Evolutionary conservation across 495 filamentous ascomycete species (phyloP).

Genomic region (Lichina pygmaea): DNA sequence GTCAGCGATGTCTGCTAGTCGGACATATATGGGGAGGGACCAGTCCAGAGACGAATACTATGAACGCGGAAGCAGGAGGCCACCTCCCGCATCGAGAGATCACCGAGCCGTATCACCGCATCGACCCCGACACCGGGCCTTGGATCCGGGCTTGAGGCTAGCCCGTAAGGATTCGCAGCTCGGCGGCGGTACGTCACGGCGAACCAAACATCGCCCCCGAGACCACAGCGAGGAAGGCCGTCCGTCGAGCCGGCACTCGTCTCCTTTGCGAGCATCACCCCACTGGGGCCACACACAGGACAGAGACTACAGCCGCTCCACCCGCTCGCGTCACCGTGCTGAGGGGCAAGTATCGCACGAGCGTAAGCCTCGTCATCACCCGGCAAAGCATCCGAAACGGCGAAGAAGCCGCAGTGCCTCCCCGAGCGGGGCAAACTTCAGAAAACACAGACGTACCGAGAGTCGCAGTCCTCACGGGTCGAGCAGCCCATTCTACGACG

Average conservation of each 20-base stretch:
- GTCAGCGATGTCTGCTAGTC: neutral
- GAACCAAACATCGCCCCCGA: neutral
- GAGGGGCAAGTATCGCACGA: conserved; percentile 1
- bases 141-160: neutral
- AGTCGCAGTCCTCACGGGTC: conserved; percentile 1
- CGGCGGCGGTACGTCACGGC: neutral
- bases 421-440: neutral
- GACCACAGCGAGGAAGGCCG: neutral
- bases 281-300: neutral
- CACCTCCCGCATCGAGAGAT: neutral
- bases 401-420: conserved; percentile 2
- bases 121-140: neutral
- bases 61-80: neutral
- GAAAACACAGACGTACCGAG: neutral
- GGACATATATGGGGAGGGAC: neutral
- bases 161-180: neutral
- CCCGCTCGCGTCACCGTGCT: neutral
- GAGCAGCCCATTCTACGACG: neutral
- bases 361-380: conserved; percentile 1
- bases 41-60: neutral
- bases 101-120: neutral
- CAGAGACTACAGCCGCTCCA: neutral
- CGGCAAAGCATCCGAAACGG: neutral
- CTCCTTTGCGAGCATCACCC: neutral
- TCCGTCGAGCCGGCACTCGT: neutral